Evolutionary conservation across 805 yeast genomes (phyloP).

Genomic region (Yarrowia keelungensis): DNA sequence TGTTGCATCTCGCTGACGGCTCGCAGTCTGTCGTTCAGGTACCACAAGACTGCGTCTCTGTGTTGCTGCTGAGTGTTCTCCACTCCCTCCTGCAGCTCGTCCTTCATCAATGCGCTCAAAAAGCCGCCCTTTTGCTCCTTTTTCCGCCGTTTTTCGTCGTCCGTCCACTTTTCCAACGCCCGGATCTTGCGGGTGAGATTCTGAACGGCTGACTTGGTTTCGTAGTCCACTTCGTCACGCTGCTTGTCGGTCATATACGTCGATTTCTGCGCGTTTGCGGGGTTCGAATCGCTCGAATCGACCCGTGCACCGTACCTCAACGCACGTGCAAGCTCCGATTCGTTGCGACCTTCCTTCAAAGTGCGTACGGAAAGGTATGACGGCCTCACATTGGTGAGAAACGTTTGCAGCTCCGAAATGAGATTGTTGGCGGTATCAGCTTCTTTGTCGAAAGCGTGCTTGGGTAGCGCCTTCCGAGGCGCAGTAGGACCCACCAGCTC

Average conservation of each 20-base stretch:
- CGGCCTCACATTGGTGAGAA: conserved; percentile 46
- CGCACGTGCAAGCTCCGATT: conserved; percentile 38
- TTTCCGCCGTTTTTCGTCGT: conserved; percentile 43
- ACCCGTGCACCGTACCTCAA: conserved; percentile 10
- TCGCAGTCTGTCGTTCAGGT: conserved; percentile 48
- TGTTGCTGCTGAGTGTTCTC: conserved; percentile 48
- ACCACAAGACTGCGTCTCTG: conserved; percentile 51
- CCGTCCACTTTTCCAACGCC: conserved; percentile 46
- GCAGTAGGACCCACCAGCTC: conserved; percentile 33
- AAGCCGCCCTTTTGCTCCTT: conserved; percentile 39
- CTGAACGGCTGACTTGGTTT: conserved; percentile 50
- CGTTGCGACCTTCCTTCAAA: conserved; percentile 33
- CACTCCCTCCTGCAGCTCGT: conserved; percentile 45
- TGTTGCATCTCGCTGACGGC: conserved; percentile 48
- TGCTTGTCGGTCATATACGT: conserved; percentile 49
- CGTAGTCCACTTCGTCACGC: conserved; percentile 53
- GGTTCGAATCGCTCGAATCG: neutral
- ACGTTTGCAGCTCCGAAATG: conserved; percentile 42
- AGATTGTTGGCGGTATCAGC: conserved; percentile 21
- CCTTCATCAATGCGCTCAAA: conserved; percentile 43
- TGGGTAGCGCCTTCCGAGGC: conserved; percentile 5
- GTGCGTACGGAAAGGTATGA: conserved; percentile 46
- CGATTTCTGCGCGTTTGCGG: neutral
- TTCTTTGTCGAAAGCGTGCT: conserved; percentile 32
- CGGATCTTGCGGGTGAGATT: conserved; percentile 47